These are phyloP conservation scores for Capsicum rhomboideum DNA, from an alignment of 257 asterid genomes.

Conservation along the genomic window DNA sequence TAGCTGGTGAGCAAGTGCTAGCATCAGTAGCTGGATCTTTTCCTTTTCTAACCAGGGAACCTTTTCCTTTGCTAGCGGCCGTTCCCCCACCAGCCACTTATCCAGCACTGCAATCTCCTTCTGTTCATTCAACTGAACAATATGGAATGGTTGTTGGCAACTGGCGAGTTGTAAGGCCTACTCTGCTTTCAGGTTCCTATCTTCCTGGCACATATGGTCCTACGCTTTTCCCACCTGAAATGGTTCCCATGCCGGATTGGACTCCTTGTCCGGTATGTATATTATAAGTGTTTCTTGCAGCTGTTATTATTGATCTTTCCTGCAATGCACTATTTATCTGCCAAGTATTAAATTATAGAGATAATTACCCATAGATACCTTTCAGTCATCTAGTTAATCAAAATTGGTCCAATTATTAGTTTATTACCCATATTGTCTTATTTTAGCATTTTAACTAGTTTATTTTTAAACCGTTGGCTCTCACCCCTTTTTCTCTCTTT, in stretches of 20 bases:
- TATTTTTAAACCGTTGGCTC: no score
- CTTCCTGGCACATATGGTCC: constrained; percentile 60
- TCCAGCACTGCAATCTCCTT: constrained; percentile 23
- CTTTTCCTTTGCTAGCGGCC: constrained; percentile 14
- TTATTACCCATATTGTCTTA: no score
- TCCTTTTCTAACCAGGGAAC: background rate
- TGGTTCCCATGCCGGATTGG: constrained; percentile 61
- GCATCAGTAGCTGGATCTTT: constrained; percentile 22
- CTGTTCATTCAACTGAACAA: constrained; percentile 53
- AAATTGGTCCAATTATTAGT: no score
- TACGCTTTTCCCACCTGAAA: constrained; percentile 21
- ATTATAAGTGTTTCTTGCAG: background rate
- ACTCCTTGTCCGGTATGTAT: constrained; percentile 53
- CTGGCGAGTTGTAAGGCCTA: constrained; percentile 51
- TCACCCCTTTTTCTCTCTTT: no score
- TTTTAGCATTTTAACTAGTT: no score
- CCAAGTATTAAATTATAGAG: background rate
- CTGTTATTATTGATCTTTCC: background rate
- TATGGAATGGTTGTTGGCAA: constrained; percentile 49
- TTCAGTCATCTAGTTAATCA: no score
- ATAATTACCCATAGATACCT: no score
- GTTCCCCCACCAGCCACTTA: constrained; percentile 1
- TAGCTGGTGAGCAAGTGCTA: constrained; percentile 31
- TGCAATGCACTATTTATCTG: background rate
- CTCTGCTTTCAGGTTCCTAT: constrained; percentile 49